phyloP scores from a whole-genome alignment of 768 basidiomycete species.

The Suillus subalutaceus region DNA sequence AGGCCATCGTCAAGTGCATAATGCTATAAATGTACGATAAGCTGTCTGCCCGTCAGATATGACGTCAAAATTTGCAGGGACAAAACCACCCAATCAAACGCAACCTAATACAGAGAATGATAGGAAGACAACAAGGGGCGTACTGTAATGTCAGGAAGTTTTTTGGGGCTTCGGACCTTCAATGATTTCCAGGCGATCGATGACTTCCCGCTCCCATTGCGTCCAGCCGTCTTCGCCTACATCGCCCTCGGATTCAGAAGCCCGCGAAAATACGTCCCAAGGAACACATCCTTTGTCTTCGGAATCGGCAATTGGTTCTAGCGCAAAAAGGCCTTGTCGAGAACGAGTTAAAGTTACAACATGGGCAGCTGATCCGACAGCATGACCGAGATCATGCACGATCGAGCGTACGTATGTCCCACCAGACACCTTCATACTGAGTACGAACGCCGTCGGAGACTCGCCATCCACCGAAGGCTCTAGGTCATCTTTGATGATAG shows the following conservation, averaged over 20 bases:
- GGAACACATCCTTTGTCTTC: conserved; percentile 67
- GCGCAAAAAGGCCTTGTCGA: conserved; percentile 82
- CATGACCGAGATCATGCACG: conserved; percentile 88
- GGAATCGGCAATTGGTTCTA: conserved; percentile 48
- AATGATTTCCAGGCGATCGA: conserved; percentile 66
- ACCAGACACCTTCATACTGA: conserved; percentile 92
- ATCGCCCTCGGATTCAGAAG: conserved; percentile 53
- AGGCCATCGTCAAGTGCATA: not conserved
- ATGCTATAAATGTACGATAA: conserved; percentile 5
- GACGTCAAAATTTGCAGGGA: conserved; percentile 1
- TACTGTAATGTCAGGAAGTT: conserved; percentile 1
- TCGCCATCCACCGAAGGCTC: conserved; percentile 34
- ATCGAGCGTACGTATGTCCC: conserved; percentile 98
- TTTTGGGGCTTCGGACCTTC: conserved; percentile 29
- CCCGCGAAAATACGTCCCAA: conserved; percentile 74
- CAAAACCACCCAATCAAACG: not conserved
- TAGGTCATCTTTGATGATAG: conserved; percentile 37
- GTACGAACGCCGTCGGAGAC: conserved; percentile 75
- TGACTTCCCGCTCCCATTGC: conserved; percentile 83
- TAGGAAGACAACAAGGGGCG: not conserved
- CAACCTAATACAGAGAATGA: not conserved
- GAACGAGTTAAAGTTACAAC: conserved; percentile 89
- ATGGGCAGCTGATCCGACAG: conserved; percentile 86
- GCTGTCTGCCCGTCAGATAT: not conserved
- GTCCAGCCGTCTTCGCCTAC: conserved; percentile 67